Base-by-base conservation (phyloP, 129 eudicot species). In the Helianthus tuberosus region DNA sequence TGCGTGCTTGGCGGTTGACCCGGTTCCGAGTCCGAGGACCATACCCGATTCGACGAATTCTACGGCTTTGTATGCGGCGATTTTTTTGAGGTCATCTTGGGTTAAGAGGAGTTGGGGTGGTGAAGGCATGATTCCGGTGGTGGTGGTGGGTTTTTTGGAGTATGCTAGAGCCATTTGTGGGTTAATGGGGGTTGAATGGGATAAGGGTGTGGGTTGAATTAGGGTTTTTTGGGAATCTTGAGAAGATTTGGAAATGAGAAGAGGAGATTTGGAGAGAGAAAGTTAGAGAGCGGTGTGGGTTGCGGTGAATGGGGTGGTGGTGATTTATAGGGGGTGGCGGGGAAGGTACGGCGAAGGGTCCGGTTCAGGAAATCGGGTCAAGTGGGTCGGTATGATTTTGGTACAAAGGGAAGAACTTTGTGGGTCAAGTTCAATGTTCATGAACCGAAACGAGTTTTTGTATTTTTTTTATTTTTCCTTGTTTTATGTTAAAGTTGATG, bases 21-120 rank as follows among this genome's bases (percentile, higher is more conserved):
- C 98, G 1, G 98, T 92, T 43, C 98, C 98, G 16, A 92, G 75
- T 11, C 98, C 98, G 4, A 92, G 75, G 5, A 89, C 88, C 98
- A 92, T 92, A 75, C 91, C 93, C 62, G 98, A 92, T 77, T 85
- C 85, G 4, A 92, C 96, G 54, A 83, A 90, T 49, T 92, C 96
- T 0, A 92, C 98, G 63, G 98, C 98, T 67, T 92, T 89, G 76
- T 87, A 92, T 3, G 98, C 98, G 36, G 98, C 98, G 67, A 89
- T 89, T 55, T 87, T 87, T 63, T 92, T 92, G 71, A 92, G 83
- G 41, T 92, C 98, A 72, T 92, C 98, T 75, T 92, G 98, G 69
- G 91, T 79, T 11, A 92, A 71, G 57, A 77, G 74, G 49, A 66
- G 82, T 5, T 84, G 86, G 3, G 92, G 65, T 8, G 88, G 71